These are phyloP conservation scores for Trichoderma brevicompactum DNA, from an alignment of 2,329 filamentous ascomycete species.

Conservation along the genomic window DNA sequence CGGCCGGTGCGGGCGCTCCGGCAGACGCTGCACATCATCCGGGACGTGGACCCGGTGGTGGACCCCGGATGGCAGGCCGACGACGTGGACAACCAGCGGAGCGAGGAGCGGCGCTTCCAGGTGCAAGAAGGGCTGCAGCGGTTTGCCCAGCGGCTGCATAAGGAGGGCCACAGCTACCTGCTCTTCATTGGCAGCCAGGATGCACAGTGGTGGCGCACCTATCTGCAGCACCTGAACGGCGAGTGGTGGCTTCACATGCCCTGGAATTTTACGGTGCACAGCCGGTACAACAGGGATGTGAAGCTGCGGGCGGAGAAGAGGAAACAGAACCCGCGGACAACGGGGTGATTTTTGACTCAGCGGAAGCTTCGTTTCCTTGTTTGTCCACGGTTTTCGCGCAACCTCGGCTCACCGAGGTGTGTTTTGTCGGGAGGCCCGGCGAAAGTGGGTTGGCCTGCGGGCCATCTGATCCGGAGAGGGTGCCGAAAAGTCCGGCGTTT, in stretches of 20 bases:
- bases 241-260: conserved; percentile 39
- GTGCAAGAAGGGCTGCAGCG: conserved; percentile 33
- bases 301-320: conserved; percentile 17
- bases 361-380: background rate
- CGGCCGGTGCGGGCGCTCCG: conserved; percentile 34
- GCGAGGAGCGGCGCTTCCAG: conserved; percentile 32
- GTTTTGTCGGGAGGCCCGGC: conserved; percentile 12
- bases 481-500: conserved; percentile 11
- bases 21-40: conserved; percentile 37
- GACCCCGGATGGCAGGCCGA: conserved; percentile 37
- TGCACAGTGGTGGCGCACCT: conserved; percentile 36
- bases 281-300: conserved; percentile 25
- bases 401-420: background rate
- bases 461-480: conserved; percentile 1
- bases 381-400: background rate
- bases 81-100: conserved; percentile 34
- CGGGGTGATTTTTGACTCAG: background rate
- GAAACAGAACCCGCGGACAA: background rate
- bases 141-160: conserved; percentile 34
- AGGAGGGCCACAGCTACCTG: conserved; percentile 35
- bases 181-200: conserved; percentile 37
- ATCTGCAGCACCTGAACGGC: conserved; percentile 36
- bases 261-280: conserved; percentile 35
- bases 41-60: conserved; percentile 36
- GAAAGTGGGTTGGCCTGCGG: conserved; percentile 11